Evolutionary conservation across 192 early-diverging fungal species (phyloP).

Genomic region (Dimargaris cristalligena): DNA sequence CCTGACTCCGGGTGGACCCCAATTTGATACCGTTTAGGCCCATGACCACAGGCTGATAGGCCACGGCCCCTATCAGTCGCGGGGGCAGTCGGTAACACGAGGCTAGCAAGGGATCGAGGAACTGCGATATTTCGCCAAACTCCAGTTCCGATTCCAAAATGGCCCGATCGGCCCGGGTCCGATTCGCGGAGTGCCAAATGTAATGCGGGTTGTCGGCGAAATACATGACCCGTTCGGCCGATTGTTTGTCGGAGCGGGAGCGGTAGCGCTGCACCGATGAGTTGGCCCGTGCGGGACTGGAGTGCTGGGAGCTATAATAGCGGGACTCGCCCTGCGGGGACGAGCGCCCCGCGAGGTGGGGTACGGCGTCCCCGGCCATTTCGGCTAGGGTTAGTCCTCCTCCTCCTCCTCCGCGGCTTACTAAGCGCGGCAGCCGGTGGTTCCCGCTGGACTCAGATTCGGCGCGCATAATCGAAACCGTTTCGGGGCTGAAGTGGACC

Average conservation of each 20-base stretch:
- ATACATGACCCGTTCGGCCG: constrained; percentile 5
- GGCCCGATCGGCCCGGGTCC: neutral
- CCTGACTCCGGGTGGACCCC: neutral
- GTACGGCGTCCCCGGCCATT: neutral
- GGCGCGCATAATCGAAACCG: neutral
- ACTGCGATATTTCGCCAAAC: neutral
- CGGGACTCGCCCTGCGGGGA: too few species aligned
- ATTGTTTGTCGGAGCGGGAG: neutral
- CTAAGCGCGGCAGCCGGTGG: neutral
- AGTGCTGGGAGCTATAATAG: neutral
- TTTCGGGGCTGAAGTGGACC: constrained; percentile 7
- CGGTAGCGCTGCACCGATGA: neutral
- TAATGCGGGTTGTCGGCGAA: constrained; percentile 1
- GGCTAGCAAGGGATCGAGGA: constrained; percentile 6
- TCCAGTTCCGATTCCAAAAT: constrained; percentile 5
- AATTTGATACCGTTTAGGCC: neutral
- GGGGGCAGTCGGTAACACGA: neutral
- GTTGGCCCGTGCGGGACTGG: neutral
- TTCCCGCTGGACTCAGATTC: neutral
- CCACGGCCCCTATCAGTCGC: neutral
- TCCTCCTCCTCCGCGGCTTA: too few species aligned
- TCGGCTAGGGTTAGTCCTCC: neutral
- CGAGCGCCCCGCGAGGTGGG: too few species aligned
- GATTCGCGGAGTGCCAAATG: constrained; percentile 4
- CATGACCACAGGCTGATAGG: neutral